Conservation (phyloP, 208 protist genomes). For the Acanthamoeba lugdunensis region DNA sequence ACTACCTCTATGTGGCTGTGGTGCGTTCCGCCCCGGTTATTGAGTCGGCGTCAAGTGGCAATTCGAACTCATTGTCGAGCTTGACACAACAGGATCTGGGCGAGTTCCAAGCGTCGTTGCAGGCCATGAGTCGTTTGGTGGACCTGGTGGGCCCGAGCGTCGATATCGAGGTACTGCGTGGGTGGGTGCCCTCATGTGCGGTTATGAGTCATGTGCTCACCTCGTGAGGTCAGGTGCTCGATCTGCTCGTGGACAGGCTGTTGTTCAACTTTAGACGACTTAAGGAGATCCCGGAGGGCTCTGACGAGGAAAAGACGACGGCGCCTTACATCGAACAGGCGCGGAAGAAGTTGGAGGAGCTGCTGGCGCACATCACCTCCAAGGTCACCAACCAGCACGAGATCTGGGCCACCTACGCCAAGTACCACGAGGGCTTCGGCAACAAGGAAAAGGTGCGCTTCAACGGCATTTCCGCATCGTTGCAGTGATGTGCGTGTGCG, state of each 20-base stretch:
- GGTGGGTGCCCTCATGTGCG: background rate
- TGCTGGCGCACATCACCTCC: conserved; percentile 44
- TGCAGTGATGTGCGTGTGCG: background rate
- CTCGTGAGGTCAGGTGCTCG: background rate
- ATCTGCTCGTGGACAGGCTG: background rate
- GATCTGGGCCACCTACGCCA: conserved; percentile 59
- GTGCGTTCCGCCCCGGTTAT: background rate
- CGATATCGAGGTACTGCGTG: background rate
- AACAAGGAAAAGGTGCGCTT: conserved; percentile 44
- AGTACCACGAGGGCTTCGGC: conserved; percentile 52
- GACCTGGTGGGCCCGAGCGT: conserved; percentile 20
- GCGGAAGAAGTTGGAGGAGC: conserved; percentile 26
- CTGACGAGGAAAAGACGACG: conserved; percentile 21
- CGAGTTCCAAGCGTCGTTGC: conserved; percentile 24
- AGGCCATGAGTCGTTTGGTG: conserved; percentile 42
- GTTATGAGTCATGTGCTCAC: background rate
- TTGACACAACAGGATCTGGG: conserved; percentile 21
- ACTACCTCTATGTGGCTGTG: conserved; percentile 80
- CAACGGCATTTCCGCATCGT: background rate
- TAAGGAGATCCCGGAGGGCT: background rate
- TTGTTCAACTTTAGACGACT: background rate
- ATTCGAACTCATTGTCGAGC: background rate
- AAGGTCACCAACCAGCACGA: conserved; percentile 69
- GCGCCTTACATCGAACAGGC: background rate
- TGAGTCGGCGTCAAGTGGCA: background rate